Conservation (phyloP, 192 early-diverging fungal genomes). For the Coemansia sp. region DNA sequence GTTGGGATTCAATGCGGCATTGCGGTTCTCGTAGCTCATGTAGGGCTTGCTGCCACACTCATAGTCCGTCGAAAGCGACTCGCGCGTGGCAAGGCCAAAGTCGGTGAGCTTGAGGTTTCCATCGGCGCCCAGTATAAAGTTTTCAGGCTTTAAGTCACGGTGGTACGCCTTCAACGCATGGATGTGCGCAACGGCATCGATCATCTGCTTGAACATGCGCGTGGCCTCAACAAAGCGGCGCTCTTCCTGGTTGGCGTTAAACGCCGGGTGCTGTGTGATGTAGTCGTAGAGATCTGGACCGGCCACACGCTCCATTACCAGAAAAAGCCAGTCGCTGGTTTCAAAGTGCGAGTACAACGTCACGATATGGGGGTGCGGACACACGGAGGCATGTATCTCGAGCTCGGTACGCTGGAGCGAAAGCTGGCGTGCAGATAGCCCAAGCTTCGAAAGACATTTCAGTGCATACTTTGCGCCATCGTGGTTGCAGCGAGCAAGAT, state of each 20-base stretch:
- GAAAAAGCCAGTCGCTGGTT: conserved; percentile 60
- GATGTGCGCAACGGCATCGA: conserved; percentile 74
- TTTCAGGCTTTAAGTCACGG: conserved; percentile 88
- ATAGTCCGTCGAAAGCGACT: conserved; percentile 77
- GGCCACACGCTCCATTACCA: conserved; percentile 65
- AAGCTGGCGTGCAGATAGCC: conserved; percentile 58
- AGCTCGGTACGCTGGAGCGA: conserved; percentile 69
- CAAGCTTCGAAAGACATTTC: conserved; percentile 71
- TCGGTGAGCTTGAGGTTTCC: conserved; percentile 81
- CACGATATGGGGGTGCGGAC: conserved; percentile 68
- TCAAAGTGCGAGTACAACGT: conserved; percentile 67
- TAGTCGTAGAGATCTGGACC: conserved; percentile 60
- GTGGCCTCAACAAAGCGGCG: conserved; percentile 53
- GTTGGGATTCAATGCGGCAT: conserved; percentile 49
- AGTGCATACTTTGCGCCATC: conserved; percentile 65
- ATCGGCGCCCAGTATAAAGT: conserved; percentile 67
- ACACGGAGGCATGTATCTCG: conserved; percentile 62
- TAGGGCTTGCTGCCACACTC: conserved; percentile 83
- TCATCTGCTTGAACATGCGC: conserved; percentile 66
- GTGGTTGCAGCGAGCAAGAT: conserved; percentile 61
- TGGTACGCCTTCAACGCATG: conserved; percentile 83
- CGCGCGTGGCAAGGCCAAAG: conserved; percentile 89
- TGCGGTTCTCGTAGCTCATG: conserved; percentile 70
- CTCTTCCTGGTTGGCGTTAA: conserved; percentile 53
- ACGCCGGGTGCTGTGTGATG: conserved; percentile 54